phyloP scores from a whole-genome alignment of 257 asterid species.

The Galeopsis tetrahit region DNA sequence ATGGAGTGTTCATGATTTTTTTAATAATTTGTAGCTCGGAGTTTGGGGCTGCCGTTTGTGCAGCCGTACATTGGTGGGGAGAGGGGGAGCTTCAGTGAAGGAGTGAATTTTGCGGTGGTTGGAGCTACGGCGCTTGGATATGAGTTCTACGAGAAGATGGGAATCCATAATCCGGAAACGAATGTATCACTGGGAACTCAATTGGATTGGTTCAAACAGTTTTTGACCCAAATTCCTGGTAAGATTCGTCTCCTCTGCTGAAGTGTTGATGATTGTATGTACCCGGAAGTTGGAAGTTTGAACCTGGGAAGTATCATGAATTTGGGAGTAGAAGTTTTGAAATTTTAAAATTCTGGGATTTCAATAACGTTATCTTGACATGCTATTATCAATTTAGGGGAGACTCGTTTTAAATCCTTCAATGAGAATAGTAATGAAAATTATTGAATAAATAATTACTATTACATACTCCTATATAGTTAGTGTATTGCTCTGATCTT shows the following conservation, averaged over 20 bases:
- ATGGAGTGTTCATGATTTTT: neutral
- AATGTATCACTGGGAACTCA: constrained; percentile 48
- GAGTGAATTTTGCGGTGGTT: constrained; percentile 58
- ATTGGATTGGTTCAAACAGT: constrained; percentile 48
- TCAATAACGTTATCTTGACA: neutral
- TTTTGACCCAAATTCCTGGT: constrained; percentile 1
- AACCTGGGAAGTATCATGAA: too few relatives aligned
- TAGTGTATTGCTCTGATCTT: too few relatives aligned
- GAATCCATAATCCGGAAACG: constrained; percentile 26
- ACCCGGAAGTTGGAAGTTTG: too few relatives aligned
- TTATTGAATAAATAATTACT: too few relatives aligned
- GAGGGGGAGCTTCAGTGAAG: neutral
- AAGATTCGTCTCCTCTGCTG: neutral
- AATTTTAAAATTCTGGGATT: neutral
- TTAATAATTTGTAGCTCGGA: constrained; percentile 36
- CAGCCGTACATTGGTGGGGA: constrained; percentile 38
- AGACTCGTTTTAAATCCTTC: too few relatives aligned
- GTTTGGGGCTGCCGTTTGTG: constrained; percentile 45
- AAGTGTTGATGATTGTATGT: neutral
- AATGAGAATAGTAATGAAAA: too few relatives aligned
- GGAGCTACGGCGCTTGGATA: constrained; percentile 49
- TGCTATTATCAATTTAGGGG: neutral
- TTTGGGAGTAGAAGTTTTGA: neutral
- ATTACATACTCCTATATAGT: too few relatives aligned
- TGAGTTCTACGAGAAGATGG: constrained; percentile 34